Conservation (phyloP, 1,284 basidiomycete genomes). For the Trametes hirsuta region DNA sequence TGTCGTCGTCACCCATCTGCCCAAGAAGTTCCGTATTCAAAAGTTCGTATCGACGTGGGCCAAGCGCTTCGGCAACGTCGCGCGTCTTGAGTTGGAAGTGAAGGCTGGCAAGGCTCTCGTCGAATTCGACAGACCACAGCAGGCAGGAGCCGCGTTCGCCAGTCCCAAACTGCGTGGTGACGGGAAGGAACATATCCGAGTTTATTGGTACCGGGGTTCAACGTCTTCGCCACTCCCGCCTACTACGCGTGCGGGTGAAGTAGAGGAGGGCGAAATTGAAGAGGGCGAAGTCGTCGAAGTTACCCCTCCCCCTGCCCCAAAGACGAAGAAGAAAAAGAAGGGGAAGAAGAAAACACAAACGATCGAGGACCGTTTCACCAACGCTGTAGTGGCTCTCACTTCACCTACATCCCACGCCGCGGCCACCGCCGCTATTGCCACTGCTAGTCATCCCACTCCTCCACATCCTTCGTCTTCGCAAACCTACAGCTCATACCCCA, state of each 20-base stretch:
- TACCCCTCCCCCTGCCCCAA: background rate
- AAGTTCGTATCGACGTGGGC: conserved; percentile 47
- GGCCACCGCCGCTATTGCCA: background rate
- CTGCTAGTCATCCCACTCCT: background rate
- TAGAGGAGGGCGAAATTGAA: conserved; percentile 35
- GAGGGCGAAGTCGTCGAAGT: conserved; percentile 24
- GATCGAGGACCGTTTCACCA: conserved; percentile 7
- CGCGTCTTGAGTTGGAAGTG: conserved; percentile 41
- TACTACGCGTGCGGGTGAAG: conserved; percentile 18
- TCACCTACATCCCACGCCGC: background rate
- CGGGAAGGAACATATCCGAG: conserved; percentile 49
- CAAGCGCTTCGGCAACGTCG: conserved; percentile 41
- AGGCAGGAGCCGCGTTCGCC: conserved; percentile 52
- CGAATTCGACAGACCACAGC: conserved; percentile 50
- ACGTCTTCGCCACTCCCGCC: background rate
- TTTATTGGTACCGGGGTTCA: conserved; percentile 53
- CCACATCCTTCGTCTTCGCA: background rate
- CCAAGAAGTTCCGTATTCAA: conserved; percentile 49
- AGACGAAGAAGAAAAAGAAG: conserved; percentile 31
- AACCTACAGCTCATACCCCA: background rate
- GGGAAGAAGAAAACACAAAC: conserved; percentile 7
- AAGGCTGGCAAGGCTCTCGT: conserved; percentile 52
- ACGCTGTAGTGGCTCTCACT: background rate
- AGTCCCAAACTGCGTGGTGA: conserved; percentile 52
- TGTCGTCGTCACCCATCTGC: conserved; percentile 61